These are phyloP conservation scores for Luvunga scandens DNA, from an alignment of 345 rosid species.

Conservation along the genomic window DNA sequence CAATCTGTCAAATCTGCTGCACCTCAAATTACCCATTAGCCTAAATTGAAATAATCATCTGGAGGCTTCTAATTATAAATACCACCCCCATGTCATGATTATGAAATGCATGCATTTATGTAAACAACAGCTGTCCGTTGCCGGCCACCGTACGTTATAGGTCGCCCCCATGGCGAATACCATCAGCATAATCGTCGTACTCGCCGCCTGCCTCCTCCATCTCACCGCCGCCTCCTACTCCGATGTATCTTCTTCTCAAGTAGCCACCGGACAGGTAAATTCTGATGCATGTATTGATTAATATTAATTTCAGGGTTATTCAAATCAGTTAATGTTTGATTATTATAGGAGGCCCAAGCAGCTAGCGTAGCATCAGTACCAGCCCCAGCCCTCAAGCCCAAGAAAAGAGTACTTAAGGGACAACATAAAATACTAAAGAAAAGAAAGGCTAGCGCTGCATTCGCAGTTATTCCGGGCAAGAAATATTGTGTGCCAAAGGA, in stretches of 20 bases:
- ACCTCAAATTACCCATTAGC: neutral
- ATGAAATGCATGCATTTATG: neutral
- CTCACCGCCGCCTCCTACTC: neutral
- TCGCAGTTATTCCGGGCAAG: neutral
- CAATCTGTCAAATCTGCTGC: neutral
- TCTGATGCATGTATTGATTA: too few species aligned
- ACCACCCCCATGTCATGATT: neutral
- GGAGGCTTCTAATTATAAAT: neutral
- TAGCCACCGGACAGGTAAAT: neutral
- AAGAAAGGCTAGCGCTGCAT: too few species aligned
- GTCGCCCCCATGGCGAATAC: neutral
- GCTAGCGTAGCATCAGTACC: too few species aligned
- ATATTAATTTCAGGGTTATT: too few species aligned
- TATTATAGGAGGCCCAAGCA: too few species aligned
- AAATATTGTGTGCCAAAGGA: neutral
- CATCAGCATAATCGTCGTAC: neutral
- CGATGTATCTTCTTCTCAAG: neutral
- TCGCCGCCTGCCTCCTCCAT: neutral
- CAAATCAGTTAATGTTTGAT: too few species aligned
- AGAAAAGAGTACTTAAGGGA: too few species aligned
- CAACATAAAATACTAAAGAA: too few species aligned
- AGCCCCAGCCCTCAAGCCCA: too few species aligned
- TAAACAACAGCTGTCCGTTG: neutral
- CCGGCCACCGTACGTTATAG: neutral
- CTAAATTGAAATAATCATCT: neutral